Evolutionary conservation across 2,329 filamentous ascomycete genomes (phyloP).

Genomic region (Ophiocordyceps unilateralis): DNA sequence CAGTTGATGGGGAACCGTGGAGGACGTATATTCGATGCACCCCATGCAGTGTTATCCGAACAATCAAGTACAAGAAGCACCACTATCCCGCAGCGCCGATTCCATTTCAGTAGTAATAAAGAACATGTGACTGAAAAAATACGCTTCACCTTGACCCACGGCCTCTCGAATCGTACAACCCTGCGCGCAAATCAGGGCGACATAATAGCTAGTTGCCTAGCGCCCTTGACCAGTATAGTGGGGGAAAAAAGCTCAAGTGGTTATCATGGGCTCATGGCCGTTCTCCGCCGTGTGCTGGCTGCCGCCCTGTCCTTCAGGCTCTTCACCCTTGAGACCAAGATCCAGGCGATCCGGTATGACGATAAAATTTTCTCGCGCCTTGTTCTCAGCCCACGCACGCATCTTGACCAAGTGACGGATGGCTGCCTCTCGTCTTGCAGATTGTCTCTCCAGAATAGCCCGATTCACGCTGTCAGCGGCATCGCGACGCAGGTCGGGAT

Average conservation of each 20-base stretch:
- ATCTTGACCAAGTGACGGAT: slow-evolving; percentile 69
- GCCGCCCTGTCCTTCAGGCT: slow-evolving; percentile 11
- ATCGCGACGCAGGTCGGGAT: slow-evolving; percentile 60
- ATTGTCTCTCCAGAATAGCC: slow-evolving; percentile 62
- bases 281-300: slow-evolving; percentile 14
- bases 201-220: background rate
- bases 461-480: slow-evolving; percentile 86
- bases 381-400: slow-evolving; percentile 68
- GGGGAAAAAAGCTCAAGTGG: slow-evolving; percentile 17
- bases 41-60: background rate
- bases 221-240: background rate
- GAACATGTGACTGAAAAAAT: background rate
- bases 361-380: slow-evolving; percentile 23
- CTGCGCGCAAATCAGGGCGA: background rate
- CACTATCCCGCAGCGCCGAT: background rate
- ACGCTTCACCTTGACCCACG: background rate
- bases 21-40: no score
- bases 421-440: slow-evolving; percentile 58
- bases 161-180: background rate
- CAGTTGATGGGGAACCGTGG: no score
- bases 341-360: slow-evolving; percentile 17
- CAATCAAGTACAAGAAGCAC: background rate
- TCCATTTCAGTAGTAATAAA: background rate
- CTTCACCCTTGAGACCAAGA: slow-evolving; percentile 20
- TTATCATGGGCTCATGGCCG: slow-evolving; percentile 34